A percentile compares a stretch with the other conserved stretches of the same genome.
These are phyloP conservation scores for Lachnellula willkommii DNA, from an alignment of 2,329 filamentous ascomycete genomes.

Conservation along the genomic window DNA sequence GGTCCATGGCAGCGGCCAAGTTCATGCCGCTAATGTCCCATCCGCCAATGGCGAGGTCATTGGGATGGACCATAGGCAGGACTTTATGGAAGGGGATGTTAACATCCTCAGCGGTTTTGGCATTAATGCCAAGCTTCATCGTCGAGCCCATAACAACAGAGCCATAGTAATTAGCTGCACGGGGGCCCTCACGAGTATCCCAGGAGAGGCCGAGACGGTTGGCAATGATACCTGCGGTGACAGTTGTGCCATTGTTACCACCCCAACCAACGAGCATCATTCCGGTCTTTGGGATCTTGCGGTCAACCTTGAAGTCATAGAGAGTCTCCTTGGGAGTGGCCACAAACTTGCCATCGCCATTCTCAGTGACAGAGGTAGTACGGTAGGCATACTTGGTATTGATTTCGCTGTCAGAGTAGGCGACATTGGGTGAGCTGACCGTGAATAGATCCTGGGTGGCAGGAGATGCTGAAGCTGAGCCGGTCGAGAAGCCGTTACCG, in stretches of 20 bases:
- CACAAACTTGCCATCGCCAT: conserved; percentile 67
- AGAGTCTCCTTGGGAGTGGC: conserved; percentile 81
- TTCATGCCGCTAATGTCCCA: conserved; percentile 97
- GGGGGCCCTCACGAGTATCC: conserved; percentile 88
- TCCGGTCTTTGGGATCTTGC: conserved; percentile 86
- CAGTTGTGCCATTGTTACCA: conserved; percentile 96
- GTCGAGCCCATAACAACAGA: conserved; percentile 97
- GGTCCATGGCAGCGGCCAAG: conserved; percentile 88
- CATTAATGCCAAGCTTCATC: conserved; percentile 88
- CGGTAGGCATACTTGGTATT: conserved; percentile 94
- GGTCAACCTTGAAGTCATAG: conserved; percentile 97
- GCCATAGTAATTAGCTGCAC: conserved; percentile 92
- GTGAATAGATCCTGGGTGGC: conserved; percentile 64
- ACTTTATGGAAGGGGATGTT: conserved; percentile 95
- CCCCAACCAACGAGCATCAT: conserved; percentile 98
- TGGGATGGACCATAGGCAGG: conserved; percentile 94
- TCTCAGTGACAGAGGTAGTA: conserved; percentile 74
- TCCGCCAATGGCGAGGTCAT: conserved; percentile 89
- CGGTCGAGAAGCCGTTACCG: conserved; percentile 52
- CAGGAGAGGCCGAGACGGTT: conserved; percentile 82
- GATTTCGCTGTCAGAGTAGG: conserved; percentile 84
- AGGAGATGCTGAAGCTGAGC: conserved; percentile 43
- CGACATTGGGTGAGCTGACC: conserved; percentile 87
- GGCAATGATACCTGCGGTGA: conserved; percentile 94
- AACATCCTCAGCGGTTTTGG: conserved; percentile 78